Evolutionary conservation across 139 green algal genomes (phyloP), one percentile per base, ranked within the genome.

Genomic region (Pleodorina starrii): DNA sequence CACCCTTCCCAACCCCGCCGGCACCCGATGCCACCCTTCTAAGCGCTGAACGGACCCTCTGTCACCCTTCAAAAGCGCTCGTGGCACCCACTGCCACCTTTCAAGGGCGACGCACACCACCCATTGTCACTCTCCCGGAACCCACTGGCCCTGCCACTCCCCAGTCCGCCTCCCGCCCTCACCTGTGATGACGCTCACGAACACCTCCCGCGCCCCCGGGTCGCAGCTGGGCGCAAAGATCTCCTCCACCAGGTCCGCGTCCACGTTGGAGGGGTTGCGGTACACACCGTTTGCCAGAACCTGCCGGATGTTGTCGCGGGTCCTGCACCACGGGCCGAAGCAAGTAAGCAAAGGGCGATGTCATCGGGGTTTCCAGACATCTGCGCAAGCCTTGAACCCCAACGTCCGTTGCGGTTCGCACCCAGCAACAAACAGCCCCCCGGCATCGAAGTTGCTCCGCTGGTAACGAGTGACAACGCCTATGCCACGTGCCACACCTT

Each of bases 241-340:
- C 44, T 97, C 81, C 17, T 97, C 91, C 5, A 99, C 95, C 44
- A 99, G 92, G 76, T 96, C 97, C 63, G 97, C 94, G 88, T 99
- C 97, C 36, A 99, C 97, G 0, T 92, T 87, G 3, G 40, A 78
- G 29, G 86, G 50, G 87, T 98, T 94, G 57, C 80, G 42, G 89
- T 99, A 99, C 51, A 99, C 94, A 9, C 82, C 82, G 27, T 71
- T 80, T n/a, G 86, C 57, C 76, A 98, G 78, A 21, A 93, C 88
- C 87, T 93, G 87, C 11, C 6, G 59, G n/a, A 93, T 85, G 27
- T 86, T 91, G 10, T 89, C 87, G 40, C 40, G 68, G 23, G 89
- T 74, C 68, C 84, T 89, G 84, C 14, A 38, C 1, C 7, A 9
- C 4, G 38, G 54, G 51, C n/a, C 23, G 71, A 2, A 66, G 21